Evolutionary conservation across 257 asterid species (phyloP), one percentile per base, ranked within the genome.

Genomic region (Nicotiana tabacum): DNA sequence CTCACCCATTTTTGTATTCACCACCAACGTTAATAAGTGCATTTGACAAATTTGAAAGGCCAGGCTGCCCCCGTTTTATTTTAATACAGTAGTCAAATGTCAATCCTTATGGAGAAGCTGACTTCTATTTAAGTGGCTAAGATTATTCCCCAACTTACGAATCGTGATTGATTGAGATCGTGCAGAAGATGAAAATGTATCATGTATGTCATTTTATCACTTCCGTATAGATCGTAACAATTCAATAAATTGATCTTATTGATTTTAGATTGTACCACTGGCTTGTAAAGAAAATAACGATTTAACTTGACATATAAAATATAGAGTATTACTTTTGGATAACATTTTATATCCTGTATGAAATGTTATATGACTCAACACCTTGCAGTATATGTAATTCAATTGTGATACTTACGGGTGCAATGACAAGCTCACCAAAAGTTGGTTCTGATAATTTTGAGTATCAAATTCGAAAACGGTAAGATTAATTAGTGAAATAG

Each of bases 131-230:
- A 46, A 70, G 58, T 21, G 56, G 60, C 46, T n/a, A 2, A 30
- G 5, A n/a, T 11, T 10, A 70, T 70, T 70, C 12, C 6, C 3
- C 64, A 15, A 51, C 64, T 76, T 13, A 16, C 46, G 0, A 53
- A 13, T 53, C 6, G 17, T 51, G 64, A 76, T 76, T 76, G 80
- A 51, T 76, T 76, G 80, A 27, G 80, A 76, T 51, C 64, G 80
- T 48, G 24, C 46, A 15, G 29, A 51, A 15, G 29, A 51, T 51
- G 64, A 76, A 51, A 76, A 33, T 66, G 12, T 33, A 15, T 8
- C 13, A 13, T 32, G 5, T 27, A 24, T 27, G 64, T 51, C 80
- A 24, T 27, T 27, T 13, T 6, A 51, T 12, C 1, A 24, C 37
- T 46, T 13, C 32, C 78, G 35, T 10, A 12, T 46, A 43, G 37